phyloP scores from a whole-genome alignment of 768 basidiomycete genomes.

The Lyophyllum shimeji region DNA sequence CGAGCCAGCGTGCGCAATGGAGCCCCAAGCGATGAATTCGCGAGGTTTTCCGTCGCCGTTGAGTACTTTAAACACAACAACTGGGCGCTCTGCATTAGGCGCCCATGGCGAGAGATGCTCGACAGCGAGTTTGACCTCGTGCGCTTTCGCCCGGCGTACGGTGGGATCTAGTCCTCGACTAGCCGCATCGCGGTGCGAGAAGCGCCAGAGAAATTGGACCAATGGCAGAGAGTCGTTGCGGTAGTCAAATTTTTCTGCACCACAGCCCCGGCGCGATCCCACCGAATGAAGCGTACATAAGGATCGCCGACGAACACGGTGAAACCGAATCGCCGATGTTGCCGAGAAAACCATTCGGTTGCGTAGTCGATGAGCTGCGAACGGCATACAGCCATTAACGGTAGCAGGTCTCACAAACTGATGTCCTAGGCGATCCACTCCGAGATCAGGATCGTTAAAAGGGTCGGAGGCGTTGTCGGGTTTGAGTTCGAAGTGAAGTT shows the following conservation, averaged over 20 bases:
- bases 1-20: slow-evolving; percentile 9
- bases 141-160: slow-evolving; percentile 14
- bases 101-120: slow-evolving; percentile 3
- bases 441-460: slow-evolving; percentile 3
- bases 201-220: slow-evolving; percentile 30
- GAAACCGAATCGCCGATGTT: slow-evolving; percentile 29
- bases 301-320: slow-evolving; percentile 25
- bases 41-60: not conserved
- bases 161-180: slow-evolving; percentile 27
- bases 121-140: slow-evolving; percentile 2
- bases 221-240: slow-evolving; percentile 17
- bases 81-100: not conserved
- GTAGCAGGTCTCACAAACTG: not conserved
- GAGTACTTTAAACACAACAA: slow-evolving; percentile 11
- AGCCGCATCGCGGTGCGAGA: slow-evolving; percentile 13
- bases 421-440: not conserved
- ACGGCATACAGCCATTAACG: slow-evolving; percentile 4
- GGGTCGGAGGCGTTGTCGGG: slow-evolving; percentile 6
- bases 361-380: slow-evolving; percentile 25
- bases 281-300: slow-evolving; percentile 28
- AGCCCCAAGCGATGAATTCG: not conserved
- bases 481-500: slow-evolving; percentile 20
- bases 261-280: slow-evolving; percentile 33
- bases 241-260: slow-evolving; percentile 28
- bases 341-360: slow-evolving; percentile 21